Conservation (phyloP, 2,329 filamentous ascomycete species). For the Pseudogymnoascus sp. region DNA sequence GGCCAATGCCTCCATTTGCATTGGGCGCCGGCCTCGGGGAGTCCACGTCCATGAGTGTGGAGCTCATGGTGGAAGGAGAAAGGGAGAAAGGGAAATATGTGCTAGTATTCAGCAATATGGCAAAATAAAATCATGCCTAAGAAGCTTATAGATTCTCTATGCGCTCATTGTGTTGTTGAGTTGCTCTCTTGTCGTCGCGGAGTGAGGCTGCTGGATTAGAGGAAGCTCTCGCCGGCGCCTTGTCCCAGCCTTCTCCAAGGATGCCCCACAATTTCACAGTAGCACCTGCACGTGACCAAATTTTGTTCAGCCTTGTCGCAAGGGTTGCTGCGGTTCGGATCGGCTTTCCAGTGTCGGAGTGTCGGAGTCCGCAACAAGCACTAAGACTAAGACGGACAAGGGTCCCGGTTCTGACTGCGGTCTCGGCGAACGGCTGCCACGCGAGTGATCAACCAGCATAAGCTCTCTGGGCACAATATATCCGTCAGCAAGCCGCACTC, state of each 20-base stretch:
- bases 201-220: neutral
- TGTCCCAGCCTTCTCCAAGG: constrained; percentile 5
- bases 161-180: neutral
- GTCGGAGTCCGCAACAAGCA: neutral
- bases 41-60: constrained; percentile 31
- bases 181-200: neutral
- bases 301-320: constrained; percentile 7
- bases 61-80: constrained; percentile 14
- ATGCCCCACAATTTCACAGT: neutral
- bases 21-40: constrained; percentile 21
- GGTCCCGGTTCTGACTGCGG: constrained; percentile 10
- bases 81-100: neutral
- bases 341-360: neutral
- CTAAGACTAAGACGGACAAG: constrained; percentile 3
- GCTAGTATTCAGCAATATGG: constrained; percentile 5
- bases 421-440: constrained; percentile 4
- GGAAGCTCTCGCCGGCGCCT: neutral
- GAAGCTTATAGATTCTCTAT: neutral
- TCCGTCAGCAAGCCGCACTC: constrained; percentile 4
- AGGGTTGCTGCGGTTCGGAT: constrained; percentile 4
- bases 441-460: neutral
- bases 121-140: neutral
- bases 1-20: constrained; percentile 21
- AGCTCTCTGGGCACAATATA: constrained; percentile 6
- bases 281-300: neutral